Evolutionary conservation across 78 protist genomes (phyloP).

Genomic region (Bigelowiella natans): DNA sequence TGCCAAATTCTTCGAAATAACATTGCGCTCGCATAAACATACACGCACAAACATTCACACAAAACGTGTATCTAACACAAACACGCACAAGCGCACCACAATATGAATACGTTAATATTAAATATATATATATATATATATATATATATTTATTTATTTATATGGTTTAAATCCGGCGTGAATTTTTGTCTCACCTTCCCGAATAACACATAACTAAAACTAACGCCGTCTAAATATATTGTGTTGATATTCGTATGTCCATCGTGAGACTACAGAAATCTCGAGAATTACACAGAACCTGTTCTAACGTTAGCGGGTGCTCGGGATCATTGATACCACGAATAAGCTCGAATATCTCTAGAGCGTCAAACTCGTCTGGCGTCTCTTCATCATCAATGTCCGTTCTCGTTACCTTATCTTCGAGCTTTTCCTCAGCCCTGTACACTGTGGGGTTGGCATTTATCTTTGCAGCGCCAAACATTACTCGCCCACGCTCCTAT

Average conservation of each 20-base stretch:
- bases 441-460: neutral
- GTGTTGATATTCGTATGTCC: neutral
- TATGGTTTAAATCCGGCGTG: too few relatives aligned
- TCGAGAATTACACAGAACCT: constrained; percentile 52
- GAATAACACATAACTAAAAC: neutral
- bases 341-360: constrained; percentile 19
- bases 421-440: neutral
- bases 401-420: neutral
- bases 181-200: neutral
- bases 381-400: neutral
- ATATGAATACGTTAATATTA: neutral
- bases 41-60: too few relatives aligned
- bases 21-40: too few relatives aligned
- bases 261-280: neutral
- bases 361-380: neutral
- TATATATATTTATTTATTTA: neutral
- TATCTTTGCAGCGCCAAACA: too few relatives aligned
- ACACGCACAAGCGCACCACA: too few relatives aligned
- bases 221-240: neutral
- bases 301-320: constrained; percentile 83
- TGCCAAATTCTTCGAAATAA: too few relatives aligned
- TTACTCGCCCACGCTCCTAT: too few relatives aligned
- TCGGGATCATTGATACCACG: constrained; percentile 79
- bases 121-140: neutral
- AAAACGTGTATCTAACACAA: too few relatives aligned